Percentiles rank a stretch among this genome's conserved stretches.
phyloP scores from a whole-genome alignment of 768 basidiomycete species.

The Xerocomus potaroensis region DNA sequence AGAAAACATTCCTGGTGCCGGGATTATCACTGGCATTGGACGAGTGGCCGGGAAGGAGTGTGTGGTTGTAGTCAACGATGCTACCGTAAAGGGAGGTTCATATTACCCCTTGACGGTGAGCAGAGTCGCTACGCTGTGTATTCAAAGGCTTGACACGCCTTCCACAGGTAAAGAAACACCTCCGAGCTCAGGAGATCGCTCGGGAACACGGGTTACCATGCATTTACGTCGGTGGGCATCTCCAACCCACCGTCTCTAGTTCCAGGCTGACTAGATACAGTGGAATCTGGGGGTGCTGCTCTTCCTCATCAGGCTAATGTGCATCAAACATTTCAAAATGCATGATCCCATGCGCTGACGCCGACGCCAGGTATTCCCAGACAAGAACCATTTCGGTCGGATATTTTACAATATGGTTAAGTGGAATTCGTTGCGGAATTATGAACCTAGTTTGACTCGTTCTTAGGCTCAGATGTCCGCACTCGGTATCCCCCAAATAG shows the following conservation, averaged over 20 bases:
- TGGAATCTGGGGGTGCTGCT: slow-evolving; percentile 92
- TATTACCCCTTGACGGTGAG: slow-evolving; percentile 83
- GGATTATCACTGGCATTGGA: slow-evolving; percentile 84
- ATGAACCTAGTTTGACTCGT: slow-evolving; percentile 7
- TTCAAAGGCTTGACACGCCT: not conserved
- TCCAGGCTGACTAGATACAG: slow-evolving; percentile 35
- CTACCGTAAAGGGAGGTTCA: slow-evolving; percentile 89
- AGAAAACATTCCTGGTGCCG: slow-evolving; percentile 78
- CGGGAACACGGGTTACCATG: slow-evolving; percentile 86
- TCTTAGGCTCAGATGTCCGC: slow-evolving; percentile 88
- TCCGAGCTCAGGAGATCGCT: slow-evolving; percentile 94
- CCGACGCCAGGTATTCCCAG: slow-evolving; percentile 68
- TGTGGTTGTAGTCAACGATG: slow-evolving; percentile 90
- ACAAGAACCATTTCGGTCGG: slow-evolving; percentile 92
- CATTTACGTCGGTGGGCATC: slow-evolving; percentile 79
- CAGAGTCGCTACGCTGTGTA: not conserved
- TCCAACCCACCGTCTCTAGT: not conserved
- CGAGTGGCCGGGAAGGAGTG: slow-evolving; percentile 79
- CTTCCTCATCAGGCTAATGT: slow-evolving; percentile 88
- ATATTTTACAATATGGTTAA: slow-evolving; percentile 96
- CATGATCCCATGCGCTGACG: not conserved
- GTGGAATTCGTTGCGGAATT: slow-evolving; percentile 2
- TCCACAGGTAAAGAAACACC: slow-evolving; percentile 83
- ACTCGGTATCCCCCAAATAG: slow-evolving; percentile 85
- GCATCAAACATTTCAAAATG: slow-evolving; percentile 1